phyloP scores from a whole-genome alignment of 495 filamentous ascomycete species.

The Podospora sp. region DNA sequence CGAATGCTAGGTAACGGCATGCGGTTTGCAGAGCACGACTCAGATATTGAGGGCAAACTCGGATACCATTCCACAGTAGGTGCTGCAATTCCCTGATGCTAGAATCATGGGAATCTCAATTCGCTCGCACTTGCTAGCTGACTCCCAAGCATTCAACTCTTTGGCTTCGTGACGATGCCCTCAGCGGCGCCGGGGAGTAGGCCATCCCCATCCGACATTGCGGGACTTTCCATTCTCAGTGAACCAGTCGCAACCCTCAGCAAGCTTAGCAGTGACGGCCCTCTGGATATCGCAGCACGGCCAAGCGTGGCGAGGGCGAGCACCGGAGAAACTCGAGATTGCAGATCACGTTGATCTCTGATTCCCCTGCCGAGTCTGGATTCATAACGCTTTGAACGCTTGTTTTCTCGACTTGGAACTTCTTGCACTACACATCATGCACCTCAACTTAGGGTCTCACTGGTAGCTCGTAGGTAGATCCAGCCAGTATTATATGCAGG shows the following conservation, averaged over 20 bases:
- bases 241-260: no score
- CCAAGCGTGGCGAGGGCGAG: neutral
- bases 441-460: no score
- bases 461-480: no score
- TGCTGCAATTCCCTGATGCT: neutral
- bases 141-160: neutral
- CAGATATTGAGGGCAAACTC: neutral
- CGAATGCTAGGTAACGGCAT: neutral
- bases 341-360: constrained; percentile 8
- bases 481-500: no score
- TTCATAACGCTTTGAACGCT: neutral
- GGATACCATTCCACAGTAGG: neutral
- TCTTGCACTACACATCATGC: no score
- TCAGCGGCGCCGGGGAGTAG: no score
- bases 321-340: neutral
- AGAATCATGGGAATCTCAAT: neutral
- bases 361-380: neutral
- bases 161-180: no score
- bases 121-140: neutral
- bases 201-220: no score
- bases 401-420: neutral
- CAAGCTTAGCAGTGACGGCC: no score
- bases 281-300: no score
- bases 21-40: neutral
- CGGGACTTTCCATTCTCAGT: no score